Conservation (phyloP, 371 early-diverging fungal genomes). For the Dichotomocladium elegans region DNA sequence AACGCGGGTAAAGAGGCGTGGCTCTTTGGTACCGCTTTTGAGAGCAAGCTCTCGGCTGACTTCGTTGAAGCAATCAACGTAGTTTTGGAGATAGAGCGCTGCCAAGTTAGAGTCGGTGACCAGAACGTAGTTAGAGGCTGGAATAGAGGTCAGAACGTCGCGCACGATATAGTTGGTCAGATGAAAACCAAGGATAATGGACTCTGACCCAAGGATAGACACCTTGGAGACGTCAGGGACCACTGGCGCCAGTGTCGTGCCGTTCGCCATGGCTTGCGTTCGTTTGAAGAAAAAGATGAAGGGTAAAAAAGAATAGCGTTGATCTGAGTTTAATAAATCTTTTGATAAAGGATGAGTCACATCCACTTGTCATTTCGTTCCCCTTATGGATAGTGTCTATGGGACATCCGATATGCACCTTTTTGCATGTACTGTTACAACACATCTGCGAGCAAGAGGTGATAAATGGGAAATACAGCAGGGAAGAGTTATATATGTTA, state of each 20-base stretch:
- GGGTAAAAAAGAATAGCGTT: too few relatives aligned
- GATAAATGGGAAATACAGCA: too few relatives aligned
- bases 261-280: not conserved
- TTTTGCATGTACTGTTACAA: too few relatives aligned
- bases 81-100: conserved; percentile 64
- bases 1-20: conserved; percentile 75
- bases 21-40: conserved; percentile 20
- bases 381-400: too few relatives aligned
- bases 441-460: too few relatives aligned
- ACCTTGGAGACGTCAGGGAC: conserved; percentile 65
- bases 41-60: conserved; percentile 24
- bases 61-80: conserved; percentile 41
- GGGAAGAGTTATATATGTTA: too few relatives aligned
- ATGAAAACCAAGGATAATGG: conserved; percentile 85
- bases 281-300: too few relatives aligned
- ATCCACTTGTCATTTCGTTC: too few relatives aligned
- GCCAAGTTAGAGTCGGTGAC: conserved; percentile 89
- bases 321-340: too few relatives aligned
- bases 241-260: not conserved
- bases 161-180: conserved; percentile 70
- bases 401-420: too few relatives aligned
- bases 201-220: conserved; percentile 83
- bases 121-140: conserved; percentile 85
- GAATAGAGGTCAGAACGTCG: conserved; percentile 71
- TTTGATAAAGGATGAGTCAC: too few relatives aligned